phyloP scores from a whole-genome alignment of 148 eudicot species.

The Gaultheria prostrata region DNA sequence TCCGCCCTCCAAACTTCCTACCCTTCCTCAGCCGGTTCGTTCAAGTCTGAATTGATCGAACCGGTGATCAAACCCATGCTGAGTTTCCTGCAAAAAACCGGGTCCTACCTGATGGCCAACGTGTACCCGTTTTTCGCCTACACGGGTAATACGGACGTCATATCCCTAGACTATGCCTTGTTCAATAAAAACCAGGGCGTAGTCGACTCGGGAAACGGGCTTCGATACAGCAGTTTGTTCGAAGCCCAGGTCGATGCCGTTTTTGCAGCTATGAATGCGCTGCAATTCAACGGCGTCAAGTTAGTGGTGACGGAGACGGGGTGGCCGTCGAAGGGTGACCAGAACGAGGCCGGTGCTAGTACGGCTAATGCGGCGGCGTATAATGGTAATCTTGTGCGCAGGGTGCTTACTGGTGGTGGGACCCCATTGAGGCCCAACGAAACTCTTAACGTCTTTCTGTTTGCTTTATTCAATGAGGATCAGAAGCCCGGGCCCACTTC shows the following conservation, averaged over 20 bases:
- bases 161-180: slow-evolving; percentile 70
- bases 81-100: slow-evolving; percentile 41
- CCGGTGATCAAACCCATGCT: slow-evolving; percentile 70
- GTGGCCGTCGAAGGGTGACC: slow-evolving; percentile 69
- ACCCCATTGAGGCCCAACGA: slow-evolving; percentile 68
- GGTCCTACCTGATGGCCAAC: slow-evolving; percentile 71
- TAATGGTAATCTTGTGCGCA: slow-evolving; percentile 64
- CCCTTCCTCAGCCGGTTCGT: slow-evolving; percentile 78
- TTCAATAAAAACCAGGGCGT: slow-evolving; percentile 43
- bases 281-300: slow-evolving; percentile 42
- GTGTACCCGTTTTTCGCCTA: slow-evolving; percentile 87
- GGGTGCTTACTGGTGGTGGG: slow-evolving; percentile 63
- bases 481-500: slow-evolving; percentile 71
- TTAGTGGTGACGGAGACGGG: slow-evolving; percentile 80
- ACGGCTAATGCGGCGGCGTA: slow-evolving; percentile 63
- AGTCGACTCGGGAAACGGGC: slow-evolving; percentile 56
- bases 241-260: slow-evolving; percentile 94
- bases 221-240: slow-evolving; percentile 48
- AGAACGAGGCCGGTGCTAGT: slow-evolving; percentile 55
- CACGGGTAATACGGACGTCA: slow-evolving; percentile 48
- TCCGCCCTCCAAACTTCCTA: slow-evolving; percentile 49
- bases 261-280: slow-evolving; percentile 46
- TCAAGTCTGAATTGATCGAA: slow-evolving; percentile 55
- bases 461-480: slow-evolving; percentile 81
- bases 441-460: slow-evolving; percentile 53